Conservation (phyloP, 202 grass and related monocot species). For the Miscanthus sacchariflorus region DNA sequence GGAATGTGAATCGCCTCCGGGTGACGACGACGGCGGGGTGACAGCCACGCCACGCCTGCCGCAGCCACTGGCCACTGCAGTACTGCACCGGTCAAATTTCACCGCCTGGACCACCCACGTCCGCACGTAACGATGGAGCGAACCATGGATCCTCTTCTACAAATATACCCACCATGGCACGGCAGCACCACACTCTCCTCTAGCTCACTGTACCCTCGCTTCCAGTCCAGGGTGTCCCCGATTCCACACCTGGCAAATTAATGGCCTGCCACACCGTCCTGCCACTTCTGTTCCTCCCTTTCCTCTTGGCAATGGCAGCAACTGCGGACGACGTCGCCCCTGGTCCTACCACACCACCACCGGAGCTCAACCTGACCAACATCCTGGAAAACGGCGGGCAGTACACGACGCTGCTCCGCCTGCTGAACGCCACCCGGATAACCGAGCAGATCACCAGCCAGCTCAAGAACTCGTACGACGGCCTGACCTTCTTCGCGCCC, state of each 20-base stretch:
- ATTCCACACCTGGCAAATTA: neutral
- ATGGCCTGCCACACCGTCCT: conserved; percentile 7
- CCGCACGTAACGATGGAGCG: neutral
- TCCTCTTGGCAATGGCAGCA: conserved; percentile 8
- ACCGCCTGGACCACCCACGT: neutral
- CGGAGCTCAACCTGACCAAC: conserved; percentile 49
- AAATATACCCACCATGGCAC: conserved; percentile 20
- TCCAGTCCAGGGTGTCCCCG: neutral
- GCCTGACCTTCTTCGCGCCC: conserved; percentile 72
- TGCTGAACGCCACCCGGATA: conserved; percentile 53
- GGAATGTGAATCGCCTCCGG: too few species aligned
- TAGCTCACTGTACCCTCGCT: neutral
- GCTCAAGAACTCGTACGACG: conserved; percentile 54
- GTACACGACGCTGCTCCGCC: conserved; percentile 59
- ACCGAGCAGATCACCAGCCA: conserved; percentile 51
- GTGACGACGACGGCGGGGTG: too few species aligned
- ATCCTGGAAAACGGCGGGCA: conserved; percentile 61
- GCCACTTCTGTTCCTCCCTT: conserved; percentile 11
- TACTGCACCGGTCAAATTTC: too few species aligned
- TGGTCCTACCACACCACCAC: neutral
- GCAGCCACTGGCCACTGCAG: too few species aligned
- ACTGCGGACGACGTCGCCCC: conserved; percentile 8
- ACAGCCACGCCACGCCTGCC: neutral
- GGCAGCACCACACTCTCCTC: too few species aligned
- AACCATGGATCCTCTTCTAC: neutral